Evolutionary conservation across 306 rosid species (phyloP).

Genomic region (Vicia faba): DNA sequence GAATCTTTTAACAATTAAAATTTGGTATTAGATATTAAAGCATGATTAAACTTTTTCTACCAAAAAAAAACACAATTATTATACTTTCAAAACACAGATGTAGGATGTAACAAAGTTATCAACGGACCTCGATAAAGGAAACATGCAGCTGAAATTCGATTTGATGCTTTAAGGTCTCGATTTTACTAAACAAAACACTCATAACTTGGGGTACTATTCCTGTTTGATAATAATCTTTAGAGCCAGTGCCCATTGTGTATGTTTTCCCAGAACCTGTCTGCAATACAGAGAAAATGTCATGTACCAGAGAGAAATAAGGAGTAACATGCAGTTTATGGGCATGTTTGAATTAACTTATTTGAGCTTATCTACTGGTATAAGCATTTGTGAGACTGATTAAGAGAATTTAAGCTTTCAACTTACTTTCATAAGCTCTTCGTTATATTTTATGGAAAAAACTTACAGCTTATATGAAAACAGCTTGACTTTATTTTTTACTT

Average conservation of each 20-base stretch:
- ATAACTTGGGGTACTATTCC: slow-evolving; percentile 95
- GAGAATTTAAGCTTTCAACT: too few relatives aligned
- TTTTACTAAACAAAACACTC: slow-evolving; percentile 76
- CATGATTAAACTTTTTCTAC: background rate
- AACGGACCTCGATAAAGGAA: slow-evolving; percentile 91
- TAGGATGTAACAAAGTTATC: slow-evolving; percentile 16
- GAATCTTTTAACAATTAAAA: slow-evolving; percentile 62
- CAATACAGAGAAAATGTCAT: slow-evolving; percentile 51
- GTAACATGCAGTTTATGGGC: slow-evolving; percentile 23
- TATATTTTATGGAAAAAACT: background rate
- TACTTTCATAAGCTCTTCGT: too few relatives aligned
- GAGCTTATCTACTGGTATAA: background rate
- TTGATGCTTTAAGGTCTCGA: slow-evolving; percentile 77
- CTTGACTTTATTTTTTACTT: too few relatives aligned
- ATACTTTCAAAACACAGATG: slow-evolving; percentile 28
- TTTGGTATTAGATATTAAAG: slow-evolving; percentile 38
- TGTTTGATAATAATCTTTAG: slow-evolving; percentile 70
- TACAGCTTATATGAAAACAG: too few relatives aligned
- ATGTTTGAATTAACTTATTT: background rate
- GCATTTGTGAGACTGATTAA: too few relatives aligned
- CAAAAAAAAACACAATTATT: too few relatives aligned
- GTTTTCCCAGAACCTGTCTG: slow-evolving; percentile 99
- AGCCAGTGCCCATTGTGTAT: slow-evolving; percentile 97
- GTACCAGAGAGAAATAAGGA: slow-evolving; percentile 25
- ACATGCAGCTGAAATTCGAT: slow-evolving; percentile 90